A percentile compares a stretch with the other conserved stretches of the same genome.
Evolutionary conservation across 495 filamentous ascomycete species (phyloP).

Genomic region (Aspergillus ellipticus): DNA sequence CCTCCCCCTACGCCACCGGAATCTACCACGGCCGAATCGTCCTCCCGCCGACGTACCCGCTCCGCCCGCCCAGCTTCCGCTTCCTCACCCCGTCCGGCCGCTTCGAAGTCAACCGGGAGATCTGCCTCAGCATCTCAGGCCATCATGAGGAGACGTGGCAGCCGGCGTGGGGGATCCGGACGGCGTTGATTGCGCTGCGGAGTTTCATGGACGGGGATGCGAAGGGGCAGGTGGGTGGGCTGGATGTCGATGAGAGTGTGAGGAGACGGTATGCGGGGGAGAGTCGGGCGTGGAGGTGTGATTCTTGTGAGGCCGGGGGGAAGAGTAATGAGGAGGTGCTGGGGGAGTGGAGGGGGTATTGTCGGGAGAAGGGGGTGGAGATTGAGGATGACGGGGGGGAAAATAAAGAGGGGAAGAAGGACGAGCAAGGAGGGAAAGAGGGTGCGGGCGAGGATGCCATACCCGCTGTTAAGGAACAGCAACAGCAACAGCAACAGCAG

Average conservation of each 20-base stretch:
- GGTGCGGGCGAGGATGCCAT: neutral
- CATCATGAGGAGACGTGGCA: conserved; percentile 99
- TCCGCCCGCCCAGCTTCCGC: conserved; percentile 87
- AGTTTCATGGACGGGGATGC: conserved; percentile 53
- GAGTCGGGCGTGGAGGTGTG: conserved; percentile 60
- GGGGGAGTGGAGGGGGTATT: conserved; percentile 57
- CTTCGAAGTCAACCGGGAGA: conserved; percentile 96
- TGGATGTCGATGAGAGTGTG: conserved; percentile 65
- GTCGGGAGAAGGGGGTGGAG: conserved; percentile 47
- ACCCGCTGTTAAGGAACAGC: neutral
- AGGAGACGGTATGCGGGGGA: conserved; percentile 62
- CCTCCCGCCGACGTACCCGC: conserved; percentile 81
- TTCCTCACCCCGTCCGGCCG: conserved; percentile 89
- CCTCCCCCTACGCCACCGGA: conserved; percentile 71
- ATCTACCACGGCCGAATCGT: conserved; percentile 96
- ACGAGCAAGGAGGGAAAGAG: conserved; percentile 27
- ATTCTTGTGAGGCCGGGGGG: conserved; percentile 50
- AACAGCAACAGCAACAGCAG: neutral
- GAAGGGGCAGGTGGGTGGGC: conserved; percentile 76
- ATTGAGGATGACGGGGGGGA: conserved; percentile 35
- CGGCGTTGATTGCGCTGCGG: conserved; percentile 50
- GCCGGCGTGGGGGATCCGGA: conserved; percentile 91
- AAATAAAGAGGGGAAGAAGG: conserved; percentile 43
- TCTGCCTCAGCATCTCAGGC: conserved; percentile 87
- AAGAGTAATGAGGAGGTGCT: conserved; percentile 68